phyloP scores from a whole-genome alignment of 495 filamentous ascomycete genomes.

The Hypoxylon intermedium region DNA sequence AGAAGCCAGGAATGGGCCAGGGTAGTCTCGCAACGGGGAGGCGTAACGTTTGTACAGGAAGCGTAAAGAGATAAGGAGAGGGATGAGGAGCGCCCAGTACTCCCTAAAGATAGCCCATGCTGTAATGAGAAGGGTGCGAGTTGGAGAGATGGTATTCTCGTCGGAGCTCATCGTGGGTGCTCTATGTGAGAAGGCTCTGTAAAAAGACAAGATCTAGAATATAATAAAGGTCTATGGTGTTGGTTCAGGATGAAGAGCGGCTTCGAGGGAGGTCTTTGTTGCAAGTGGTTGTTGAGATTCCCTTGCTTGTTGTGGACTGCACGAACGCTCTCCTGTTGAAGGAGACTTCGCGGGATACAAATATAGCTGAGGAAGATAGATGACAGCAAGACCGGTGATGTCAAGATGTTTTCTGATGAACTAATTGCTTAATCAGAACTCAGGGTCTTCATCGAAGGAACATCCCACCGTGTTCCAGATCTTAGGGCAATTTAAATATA shows the following conservation, averaged over 20 bases:
- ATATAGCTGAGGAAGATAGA: constrained; percentile 19
- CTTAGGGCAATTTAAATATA: constrained; percentile 41
- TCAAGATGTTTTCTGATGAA: constrained; percentile 20
- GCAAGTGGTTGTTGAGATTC: constrained; percentile 20
- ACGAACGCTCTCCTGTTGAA: constrained; percentile 41
- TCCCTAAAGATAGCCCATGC: constrained; percentile 39
- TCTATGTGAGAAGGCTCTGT: not conserved
- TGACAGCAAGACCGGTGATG: constrained; percentile 17
- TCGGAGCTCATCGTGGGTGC: constrained; percentile 38
- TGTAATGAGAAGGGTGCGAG: constrained; percentile 38
- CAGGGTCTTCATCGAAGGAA: constrained; percentile 19
- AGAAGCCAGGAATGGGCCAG: constrained; percentile 59
- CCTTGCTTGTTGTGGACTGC: constrained; percentile 18
- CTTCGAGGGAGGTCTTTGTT: constrained; percentile 6
- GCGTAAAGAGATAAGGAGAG: constrained; percentile 42
- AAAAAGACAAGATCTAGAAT: constrained; percentile 3
- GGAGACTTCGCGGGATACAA: constrained; percentile 29
- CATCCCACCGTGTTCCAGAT: constrained; percentile 34
- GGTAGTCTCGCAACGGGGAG: constrained; percentile 55
- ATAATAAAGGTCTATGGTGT: not conserved
- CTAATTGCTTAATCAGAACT: constrained; percentile 22
- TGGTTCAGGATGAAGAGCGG: not conserved
- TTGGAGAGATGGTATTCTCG: constrained; percentile 39
- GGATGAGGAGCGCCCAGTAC: constrained; percentile 48
- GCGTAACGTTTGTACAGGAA: constrained; percentile 50